phyloP scores from a whole-genome alignment of 1,139 yeast species.

The Suhomyces coccinellae region DNA sequence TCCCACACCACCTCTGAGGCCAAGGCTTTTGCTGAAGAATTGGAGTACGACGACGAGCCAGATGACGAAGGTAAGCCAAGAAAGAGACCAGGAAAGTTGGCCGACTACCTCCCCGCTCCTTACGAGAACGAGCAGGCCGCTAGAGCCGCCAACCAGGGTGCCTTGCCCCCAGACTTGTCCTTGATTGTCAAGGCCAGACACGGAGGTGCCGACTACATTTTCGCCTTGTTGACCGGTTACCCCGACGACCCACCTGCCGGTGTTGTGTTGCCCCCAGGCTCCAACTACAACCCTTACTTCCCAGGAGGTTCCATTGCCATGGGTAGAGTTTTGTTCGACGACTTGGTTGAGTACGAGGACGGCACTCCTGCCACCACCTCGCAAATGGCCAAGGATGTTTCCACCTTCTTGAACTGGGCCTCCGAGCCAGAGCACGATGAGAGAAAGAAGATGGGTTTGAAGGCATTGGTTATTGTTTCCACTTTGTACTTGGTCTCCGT shows the following conservation, averaged over 20 bases:
- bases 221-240: slow-evolving; percentile 93
- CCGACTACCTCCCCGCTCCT: slow-evolving; percentile 94
- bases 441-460: slow-evolving; percentile 95
- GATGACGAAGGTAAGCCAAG: slow-evolving; percentile 99
- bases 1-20: slow-evolving; percentile 91
- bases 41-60: slow-evolving; percentile 98
- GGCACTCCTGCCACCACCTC: slow-evolving; percentile 99
- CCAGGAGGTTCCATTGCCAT: slow-evolving; percentile 99
- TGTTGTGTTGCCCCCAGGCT: slow-evolving; percentile 85
- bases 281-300: slow-evolving; percentile 99
- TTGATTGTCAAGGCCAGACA: slow-evolving; percentile 98
- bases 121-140: slow-evolving; percentile 98
- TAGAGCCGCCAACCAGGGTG: slow-evolving; percentile 99
- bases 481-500: slow-evolving; percentile 79
- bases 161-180: slow-evolving; percentile 97
- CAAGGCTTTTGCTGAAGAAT: slow-evolving; percentile 91
- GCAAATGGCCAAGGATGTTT: slow-evolving; percentile 99
- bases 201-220: slow-evolving; percentile 96
- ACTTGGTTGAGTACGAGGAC: slow-evolving; percentile 95
- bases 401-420: slow-evolving; percentile 96
- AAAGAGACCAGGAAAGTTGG: slow-evolving; percentile 97
- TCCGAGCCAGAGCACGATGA: slow-evolving; percentile 99
- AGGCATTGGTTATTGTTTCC: slow-evolving; percentile 80
- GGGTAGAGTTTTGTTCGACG: slow-evolving; percentile 98
- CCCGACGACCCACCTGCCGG: slow-evolving; percentile 99